A percentile compares a stretch with the other conserved stretches of the same genome.
phyloP scores from a whole-genome alignment of 139 green algal genomes.

The Nannochloris sp. region DNA sequence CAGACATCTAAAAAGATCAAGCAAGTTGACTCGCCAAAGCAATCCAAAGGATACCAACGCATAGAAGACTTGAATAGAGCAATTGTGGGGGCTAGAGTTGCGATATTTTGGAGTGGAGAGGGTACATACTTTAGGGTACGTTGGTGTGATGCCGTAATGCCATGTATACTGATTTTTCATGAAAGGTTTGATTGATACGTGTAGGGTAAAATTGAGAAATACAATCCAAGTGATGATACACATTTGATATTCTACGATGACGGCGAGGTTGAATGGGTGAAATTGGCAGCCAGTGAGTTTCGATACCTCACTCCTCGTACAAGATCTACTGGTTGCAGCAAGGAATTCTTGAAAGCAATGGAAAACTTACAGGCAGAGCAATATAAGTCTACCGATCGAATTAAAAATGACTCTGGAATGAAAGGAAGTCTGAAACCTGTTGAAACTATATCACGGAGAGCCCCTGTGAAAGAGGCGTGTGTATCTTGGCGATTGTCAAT shows the following conservation, averaged over 20 bases:
- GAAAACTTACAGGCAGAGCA: conserved; percentile 15
- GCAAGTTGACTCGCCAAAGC: no score
- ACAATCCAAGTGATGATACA: conserved; percentile 40
- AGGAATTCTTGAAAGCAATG: conserved; percentile 18
- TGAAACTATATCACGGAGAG: neutral
- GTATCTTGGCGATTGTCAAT: conserved; percentile 33
- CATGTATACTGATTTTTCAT: neutral
- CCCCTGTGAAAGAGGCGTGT: conserved; percentile 4
- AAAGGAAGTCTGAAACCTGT: neutral
- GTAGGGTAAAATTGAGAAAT: conserved; percentile 28
- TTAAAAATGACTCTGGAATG: neutral
- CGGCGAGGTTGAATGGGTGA: conserved; percentile 45
- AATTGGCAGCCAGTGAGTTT: conserved; percentile 34
- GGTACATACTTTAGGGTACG: conserved; percentile 32
- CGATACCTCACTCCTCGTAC: conserved; percentile 20
- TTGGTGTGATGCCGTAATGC: neutral
- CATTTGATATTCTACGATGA: conserved; percentile 55
- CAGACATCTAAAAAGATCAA: no score
- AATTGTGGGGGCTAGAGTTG: conserved; percentile 23
- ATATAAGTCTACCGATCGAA: conserved; percentile 2
- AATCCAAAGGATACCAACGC: neutral
- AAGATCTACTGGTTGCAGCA: conserved; percentile 11
- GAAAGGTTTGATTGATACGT: neutral
- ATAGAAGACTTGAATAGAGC: neutral
- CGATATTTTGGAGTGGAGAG: conserved; percentile 31